Base-by-base conservation (phyloP, 768 basidiomycete species). In the Russula sp. region DNA sequence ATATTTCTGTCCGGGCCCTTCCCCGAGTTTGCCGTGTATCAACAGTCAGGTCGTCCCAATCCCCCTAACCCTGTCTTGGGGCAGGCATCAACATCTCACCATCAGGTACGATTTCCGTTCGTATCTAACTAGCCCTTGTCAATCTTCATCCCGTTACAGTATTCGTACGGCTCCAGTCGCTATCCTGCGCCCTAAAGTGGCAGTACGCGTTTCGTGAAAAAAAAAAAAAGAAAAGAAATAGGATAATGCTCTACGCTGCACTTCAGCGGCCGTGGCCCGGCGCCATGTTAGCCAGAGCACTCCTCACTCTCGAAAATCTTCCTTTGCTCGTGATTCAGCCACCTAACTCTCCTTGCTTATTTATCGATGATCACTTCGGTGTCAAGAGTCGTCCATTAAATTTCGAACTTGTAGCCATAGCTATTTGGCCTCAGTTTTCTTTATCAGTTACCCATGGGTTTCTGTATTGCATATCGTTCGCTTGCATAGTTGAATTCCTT, bases 21-120 rank as follows among this genome's bases (percentile, higher is more conserved):
- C 82, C 68, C 80, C 79, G 48, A 74, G 74, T 67, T 86, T 39
- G 63, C 63, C 2, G 20, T 53, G n/a, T 59, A 59, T 40, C 63
- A 64, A n/a, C 63, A 64, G 50, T 49, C 63, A 1, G 34, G 48
- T 18, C 63, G 53, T 40, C 31, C 62, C 6, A 56, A 58, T 35
- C 40, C 61, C 4, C 14, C 47, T 31, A 47, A 50, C 45, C 55
- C 49, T 74, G 80, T 50, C 72, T 73, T 55, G 80, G 80, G 42
- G 77, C 79, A 62, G 82, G 82, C 53, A 77, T 86, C 68, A 81
- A 82, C 55, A 77, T 86, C 68, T 22, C 57, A 59, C 32, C 61
- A 59, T 11, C 66, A 67, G 66, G 59, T 65, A 56, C 35, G 20
- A 13, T 32, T 31, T 49, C 37, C 49, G 18, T 22, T 54, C 47